Evolutionary conservation across 179 eudicot species (phyloP).

Genomic region (Spinacia oleracea): DNA sequence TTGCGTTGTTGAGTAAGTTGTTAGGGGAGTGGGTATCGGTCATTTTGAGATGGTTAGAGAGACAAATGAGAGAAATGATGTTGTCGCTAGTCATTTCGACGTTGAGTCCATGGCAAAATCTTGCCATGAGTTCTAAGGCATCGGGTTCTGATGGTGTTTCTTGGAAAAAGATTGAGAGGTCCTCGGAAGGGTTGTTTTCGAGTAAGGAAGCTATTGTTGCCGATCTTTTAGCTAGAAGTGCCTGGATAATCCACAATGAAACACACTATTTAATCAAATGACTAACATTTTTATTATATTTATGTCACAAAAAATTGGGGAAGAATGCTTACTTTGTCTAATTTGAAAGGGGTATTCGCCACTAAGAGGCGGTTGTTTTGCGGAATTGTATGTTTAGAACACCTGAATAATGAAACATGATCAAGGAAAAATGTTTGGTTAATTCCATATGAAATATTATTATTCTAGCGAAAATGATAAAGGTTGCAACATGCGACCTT

Average conservation of each 20-base stretch:
- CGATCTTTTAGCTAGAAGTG: constrained; percentile 51
- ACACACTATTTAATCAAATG: not conserved
- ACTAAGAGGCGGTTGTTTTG: constrained; percentile 29
- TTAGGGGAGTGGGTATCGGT: constrained; percentile 54
- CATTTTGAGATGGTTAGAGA: constrained; percentile 62
- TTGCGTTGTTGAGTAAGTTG: constrained; percentile 46
- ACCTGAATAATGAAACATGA: constrained; percentile 35
- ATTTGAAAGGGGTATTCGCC: constrained; percentile 35
- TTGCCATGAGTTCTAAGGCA: constrained; percentile 50
- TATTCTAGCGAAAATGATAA: too few relatives aligned
- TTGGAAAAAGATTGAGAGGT: constrained; percentile 38
- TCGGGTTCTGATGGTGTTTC: constrained; percentile 44
- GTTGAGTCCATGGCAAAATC: constrained; percentile 66
- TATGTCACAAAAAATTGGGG: not conserved
- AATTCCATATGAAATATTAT: not conserved
- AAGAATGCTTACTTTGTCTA: constrained; percentile 45
- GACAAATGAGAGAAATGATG: constrained; percentile 48
- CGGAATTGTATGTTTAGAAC: constrained; percentile 29
- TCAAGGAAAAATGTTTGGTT: not conserved
- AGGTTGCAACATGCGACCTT: too few relatives aligned
- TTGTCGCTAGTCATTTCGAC: constrained; percentile 52
- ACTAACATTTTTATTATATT: not conserved
- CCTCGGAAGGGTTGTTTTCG: constrained; percentile 45
- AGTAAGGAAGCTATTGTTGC: constrained; percentile 42
- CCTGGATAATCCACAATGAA: constrained; percentile 28